Percentiles rank a stretch among this genome's conserved stretches.
These are phyloP conservation scores for Arthroderma sp. DNA, from an alignment of 2,329 filamentous ascomycete genomes.

Conservation along the genomic window DNA sequence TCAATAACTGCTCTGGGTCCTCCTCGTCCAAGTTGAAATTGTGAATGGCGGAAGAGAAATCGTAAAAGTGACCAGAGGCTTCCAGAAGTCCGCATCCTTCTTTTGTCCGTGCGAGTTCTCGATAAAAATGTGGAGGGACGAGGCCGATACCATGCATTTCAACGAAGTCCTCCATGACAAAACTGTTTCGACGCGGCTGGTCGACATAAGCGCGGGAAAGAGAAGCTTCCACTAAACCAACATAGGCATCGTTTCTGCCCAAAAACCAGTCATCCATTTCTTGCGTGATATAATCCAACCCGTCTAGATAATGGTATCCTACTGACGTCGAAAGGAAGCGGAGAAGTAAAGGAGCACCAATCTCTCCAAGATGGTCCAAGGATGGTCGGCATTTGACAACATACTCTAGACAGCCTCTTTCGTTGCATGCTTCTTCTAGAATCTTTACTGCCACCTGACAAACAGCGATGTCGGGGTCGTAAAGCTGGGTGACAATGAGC, in stretches of 20 bases:
- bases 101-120: conserved; percentile 79
- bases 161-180: conserved; percentile 44
- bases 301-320: conserved; percentile 93
- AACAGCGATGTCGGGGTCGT: conserved; percentile 93
- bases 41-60: conserved; percentile 78
- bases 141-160: conserved; percentile 42
- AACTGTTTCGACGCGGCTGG: conserved; percentile 35
- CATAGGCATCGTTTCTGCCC: conserved; percentile 91
- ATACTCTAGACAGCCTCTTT: conserved; percentile 79
- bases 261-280: conserved; percentile 99
- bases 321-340: conserved; percentile 92
- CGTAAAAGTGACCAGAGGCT: conserved; percentile 90
- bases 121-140: conserved; percentile 96
- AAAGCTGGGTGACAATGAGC: conserved; percentile 92
- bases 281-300: conserved; percentile 94
- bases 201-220: conserved; percentile 67
- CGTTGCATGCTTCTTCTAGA: conserved; percentile 91
- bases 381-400: conserved; percentile 93
- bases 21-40: conserved; percentile 76
- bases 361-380: conserved; percentile 89
- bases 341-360: conserved; percentile 80
- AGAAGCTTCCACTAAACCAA: conserved; percentile 87
- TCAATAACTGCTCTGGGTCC: conserved; percentile 72
- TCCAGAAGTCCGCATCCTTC: conserved; percentile 83
- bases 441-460: conserved; percentile 95